These are phyloP conservation scores for Nicotiana rustica DNA, from an alignment of 305 asterid genomes.

Conservation along the genomic window DNA sequence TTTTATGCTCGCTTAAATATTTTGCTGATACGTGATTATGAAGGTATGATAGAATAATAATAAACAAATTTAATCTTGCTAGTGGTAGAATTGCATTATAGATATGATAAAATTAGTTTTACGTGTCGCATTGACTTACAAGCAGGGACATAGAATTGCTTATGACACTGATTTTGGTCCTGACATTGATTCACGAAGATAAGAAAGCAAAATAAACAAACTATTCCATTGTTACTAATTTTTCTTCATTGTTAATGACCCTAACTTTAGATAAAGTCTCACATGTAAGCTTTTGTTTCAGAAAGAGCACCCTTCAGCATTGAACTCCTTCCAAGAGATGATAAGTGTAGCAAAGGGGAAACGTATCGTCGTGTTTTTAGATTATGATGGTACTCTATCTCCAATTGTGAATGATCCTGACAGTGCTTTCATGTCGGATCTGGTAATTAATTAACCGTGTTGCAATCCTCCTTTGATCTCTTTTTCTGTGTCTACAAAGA, in stretches of 20 bases:
- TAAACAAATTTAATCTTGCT: neutral
- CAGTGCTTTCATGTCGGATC: slow-evolving; percentile 81
- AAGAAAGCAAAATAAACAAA: neutral
- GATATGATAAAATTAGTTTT: no score
- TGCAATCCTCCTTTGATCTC: neutral
- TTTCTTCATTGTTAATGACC: no score
- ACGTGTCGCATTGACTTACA: neutral
- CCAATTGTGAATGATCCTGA: slow-evolving; percentile 88
- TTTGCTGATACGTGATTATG: neutral
- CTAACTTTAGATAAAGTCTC: neutral
- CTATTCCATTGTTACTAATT: neutral
- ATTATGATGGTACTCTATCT: slow-evolving; percentile 86
- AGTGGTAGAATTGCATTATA: neutral
- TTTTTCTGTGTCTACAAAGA: neutral
- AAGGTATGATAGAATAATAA: no score
- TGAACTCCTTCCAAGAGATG: slow-evolving; percentile 53
- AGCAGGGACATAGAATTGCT: neutral
- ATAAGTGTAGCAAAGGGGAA: slow-evolving; percentile 49
- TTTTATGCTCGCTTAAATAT: neutral
- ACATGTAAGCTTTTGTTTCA: slow-evolving; percentile 28
- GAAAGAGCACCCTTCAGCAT: slow-evolving; percentile 75
- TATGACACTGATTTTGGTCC: neutral
- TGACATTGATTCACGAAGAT: neutral
- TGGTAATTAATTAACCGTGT: slow-evolving; percentile 46
- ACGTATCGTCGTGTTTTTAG: slow-evolving; percentile 76